phyloP scores from a whole-genome alignment of 257 asterid genomes.

The Scutellaria minor region DNA sequence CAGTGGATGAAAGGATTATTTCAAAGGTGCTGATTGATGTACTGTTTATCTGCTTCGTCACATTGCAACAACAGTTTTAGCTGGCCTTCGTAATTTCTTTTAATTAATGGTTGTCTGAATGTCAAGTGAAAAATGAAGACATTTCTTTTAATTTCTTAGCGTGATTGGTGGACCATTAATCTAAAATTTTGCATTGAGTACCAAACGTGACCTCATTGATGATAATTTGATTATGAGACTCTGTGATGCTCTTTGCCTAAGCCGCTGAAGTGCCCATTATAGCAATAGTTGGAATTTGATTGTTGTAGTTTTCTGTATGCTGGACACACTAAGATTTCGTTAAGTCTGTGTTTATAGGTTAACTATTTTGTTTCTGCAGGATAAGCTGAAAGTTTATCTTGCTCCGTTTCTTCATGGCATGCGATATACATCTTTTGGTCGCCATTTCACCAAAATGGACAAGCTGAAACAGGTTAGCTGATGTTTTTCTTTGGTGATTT shows the following conservation, averaged over 20 bases:
- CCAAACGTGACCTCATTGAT: background rate
- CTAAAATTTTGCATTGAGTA: background rate
- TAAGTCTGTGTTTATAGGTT: conserved; percentile 9
- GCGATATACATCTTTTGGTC: conserved; percentile 96
- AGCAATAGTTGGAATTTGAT: conserved; percentile 12
- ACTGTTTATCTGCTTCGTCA: background rate
- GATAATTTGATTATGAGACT: background rate
- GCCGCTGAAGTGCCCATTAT: background rate
- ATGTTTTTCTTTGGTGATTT: conserved; percentile 28
- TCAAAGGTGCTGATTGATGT: background rate
- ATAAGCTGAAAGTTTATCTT: conserved; percentile 69
- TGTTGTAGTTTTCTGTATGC: background rate
- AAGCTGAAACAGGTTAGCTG: conserved; percentile 76
- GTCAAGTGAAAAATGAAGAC: conserved; percentile 16
- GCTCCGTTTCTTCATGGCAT: conserved; percentile 78
- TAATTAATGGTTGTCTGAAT: conserved; percentile 8
- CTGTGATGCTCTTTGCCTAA: background rate
- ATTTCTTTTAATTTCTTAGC: background rate
- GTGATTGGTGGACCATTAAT: background rate
- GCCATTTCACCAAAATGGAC: conserved; percentile 84
- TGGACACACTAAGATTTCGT: background rate
- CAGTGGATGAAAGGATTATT: background rate
- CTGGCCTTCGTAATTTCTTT: conserved; percentile 15
- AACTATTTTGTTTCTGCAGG: conserved; percentile 53
- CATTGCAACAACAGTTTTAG: background rate